Conservation (phyloP, 306 rosid species). For the Quercus gilva region DNA sequence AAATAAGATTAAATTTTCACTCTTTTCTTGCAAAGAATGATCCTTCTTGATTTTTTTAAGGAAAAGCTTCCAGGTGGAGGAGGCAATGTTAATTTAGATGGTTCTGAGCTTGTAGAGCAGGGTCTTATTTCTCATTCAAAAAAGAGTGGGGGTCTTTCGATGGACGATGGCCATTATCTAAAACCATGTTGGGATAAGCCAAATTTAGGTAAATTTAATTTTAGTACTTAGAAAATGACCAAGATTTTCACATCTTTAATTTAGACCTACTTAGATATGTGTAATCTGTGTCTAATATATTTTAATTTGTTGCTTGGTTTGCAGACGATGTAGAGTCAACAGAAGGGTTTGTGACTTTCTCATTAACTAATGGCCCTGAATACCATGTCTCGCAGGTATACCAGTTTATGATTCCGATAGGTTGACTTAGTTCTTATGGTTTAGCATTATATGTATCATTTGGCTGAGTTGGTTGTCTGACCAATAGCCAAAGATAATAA, state of each 20-base stretch:
- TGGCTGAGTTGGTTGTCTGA: neutral
- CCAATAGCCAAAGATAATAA: neutral
- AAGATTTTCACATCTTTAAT: neutral
- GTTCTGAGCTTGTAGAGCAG: conserved; percentile 34
- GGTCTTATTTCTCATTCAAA: conserved; percentile 36
- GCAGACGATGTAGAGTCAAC: conserved; percentile 73
- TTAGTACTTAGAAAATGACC: conserved; percentile 6
- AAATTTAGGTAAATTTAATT: conserved; percentile 45
- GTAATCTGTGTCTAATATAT: conserved; percentile 8
- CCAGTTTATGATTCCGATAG: neutral
- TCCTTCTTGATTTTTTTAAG: conserved; percentile 33
- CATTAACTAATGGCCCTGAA: conserved; percentile 92
- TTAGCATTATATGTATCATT: neutral
- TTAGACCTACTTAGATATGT: neutral
- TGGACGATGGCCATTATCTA: conserved; percentile 57
- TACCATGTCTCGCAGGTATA: conserved; percentile 96
- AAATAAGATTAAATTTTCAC: conserved; percentile 3
- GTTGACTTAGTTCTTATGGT: conserved; percentile 15
- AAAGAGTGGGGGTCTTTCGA: conserved; percentile 60
- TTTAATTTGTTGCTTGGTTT: conserved; percentile 21
- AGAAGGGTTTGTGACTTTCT: conserved; percentile 79
- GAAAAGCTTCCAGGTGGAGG: conserved; percentile 74
- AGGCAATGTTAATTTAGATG: conserved; percentile 43
- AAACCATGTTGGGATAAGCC: conserved; percentile 87
- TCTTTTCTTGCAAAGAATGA: neutral